phyloP scores from a whole-genome alignment of 345 rosid species.

The Linum usitatissimum region DNA sequence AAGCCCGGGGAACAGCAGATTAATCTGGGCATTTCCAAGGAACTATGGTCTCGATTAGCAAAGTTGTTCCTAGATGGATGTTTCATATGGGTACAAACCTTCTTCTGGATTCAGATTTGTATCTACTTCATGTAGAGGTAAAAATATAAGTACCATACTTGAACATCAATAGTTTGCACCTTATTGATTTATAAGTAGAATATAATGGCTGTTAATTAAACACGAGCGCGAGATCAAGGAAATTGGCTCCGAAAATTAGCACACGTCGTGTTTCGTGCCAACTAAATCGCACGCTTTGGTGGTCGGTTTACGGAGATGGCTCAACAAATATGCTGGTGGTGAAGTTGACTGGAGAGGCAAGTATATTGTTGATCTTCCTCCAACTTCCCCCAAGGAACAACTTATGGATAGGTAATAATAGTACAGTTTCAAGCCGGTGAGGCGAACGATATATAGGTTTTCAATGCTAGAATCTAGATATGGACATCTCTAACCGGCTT shows the following conservation, averaged over 20 bases:
- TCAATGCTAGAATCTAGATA: no score
- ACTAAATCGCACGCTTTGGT: neutral
- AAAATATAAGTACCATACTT: no score
- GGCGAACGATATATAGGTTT: no score
- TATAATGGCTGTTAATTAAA: no score
- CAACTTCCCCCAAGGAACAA: neutral
- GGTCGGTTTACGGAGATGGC: neutral
- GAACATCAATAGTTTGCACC: no score
- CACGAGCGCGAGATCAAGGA: neutral
- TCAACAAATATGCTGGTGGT: neutral
- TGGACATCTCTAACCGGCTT: no score
- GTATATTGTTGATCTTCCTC: neutral
- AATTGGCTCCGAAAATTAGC: neutral
- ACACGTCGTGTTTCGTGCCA: neutral
- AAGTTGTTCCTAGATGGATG: neutral
- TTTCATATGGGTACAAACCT: neutral
- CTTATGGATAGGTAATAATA: neutral
- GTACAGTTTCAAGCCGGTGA: no score
- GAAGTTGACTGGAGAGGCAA: neutral
- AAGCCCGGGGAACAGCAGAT: neutral
- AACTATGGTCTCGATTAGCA: neutral
- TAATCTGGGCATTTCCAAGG: neutral
- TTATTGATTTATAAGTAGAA: no score
- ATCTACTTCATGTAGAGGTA: conserved; percentile 3
- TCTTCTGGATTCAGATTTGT: neutral